Evolutionary conservation across 2,329 filamentous ascomycete species (phyloP), one percentile per base, ranked within the genome.

Genomic region (Endoconidiophora laricicola): DNA sequence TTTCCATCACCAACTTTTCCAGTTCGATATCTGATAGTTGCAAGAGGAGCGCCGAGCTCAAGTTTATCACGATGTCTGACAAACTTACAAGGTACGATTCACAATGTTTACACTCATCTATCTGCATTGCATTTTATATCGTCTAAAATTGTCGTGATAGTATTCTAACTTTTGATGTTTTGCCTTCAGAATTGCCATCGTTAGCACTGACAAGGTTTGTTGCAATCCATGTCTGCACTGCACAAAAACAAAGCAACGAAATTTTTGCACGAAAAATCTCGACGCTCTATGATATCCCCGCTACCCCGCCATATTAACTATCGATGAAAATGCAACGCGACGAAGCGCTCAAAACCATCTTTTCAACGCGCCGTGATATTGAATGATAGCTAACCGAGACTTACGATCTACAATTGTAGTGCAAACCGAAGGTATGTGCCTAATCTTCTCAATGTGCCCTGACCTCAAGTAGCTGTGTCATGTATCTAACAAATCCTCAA

Each of bases 181-280:
- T 47, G 47, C 42, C 47, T 58, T 44, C 63, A 93, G 91, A 83
- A 88, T 98, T 71, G 91, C 91, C 62, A 98, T 98, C 72, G 86
- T 98, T 73, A 96, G 90, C 69, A 83, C 78, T 66, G 91, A 98
- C 81, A 96, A 98, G 81, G 86, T 91, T 65, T 61, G 70, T 63
- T 56, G 26, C 38, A 55, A 56, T 44, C 61, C 60, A 60, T 20
- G 9, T 20, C 38, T 37, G 16, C 29, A 43, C 2, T 18, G n/a
- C 23, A 33, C 24, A 47, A 29, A 18, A 29, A 49, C 33, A 33
- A 29, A 20, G 26, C 33, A 42, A 20, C 37, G 24, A 39, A 33
- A 46, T 46, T 7, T 16, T 37, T 33, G 36, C 29, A 41, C 26
- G 38, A 51, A 51, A 51, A 51, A 37, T 47, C 44, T 51, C 42